These are phyloP conservation scores for Chenopodium quinoa DNA, from an alignment of 148 eudicot genomes.

Conservation along the genomic window DNA sequence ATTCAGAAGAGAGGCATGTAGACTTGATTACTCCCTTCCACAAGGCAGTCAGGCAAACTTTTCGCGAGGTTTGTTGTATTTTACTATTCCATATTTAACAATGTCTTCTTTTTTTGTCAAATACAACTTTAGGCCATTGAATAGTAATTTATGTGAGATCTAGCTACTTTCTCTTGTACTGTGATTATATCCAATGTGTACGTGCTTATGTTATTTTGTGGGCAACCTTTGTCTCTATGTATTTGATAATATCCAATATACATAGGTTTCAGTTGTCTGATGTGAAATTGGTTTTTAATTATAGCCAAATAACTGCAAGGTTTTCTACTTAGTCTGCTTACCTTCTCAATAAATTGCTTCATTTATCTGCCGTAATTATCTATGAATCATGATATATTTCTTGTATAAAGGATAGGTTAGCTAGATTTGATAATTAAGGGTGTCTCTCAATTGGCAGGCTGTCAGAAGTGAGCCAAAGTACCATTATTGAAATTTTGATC, in stretches of 20 bases:
- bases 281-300: too few relatives aligned
- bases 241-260: not conserved
- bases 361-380: not conserved
- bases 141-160: not conserved
- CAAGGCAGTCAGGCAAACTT: constrained; percentile 73
- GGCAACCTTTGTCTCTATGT: not conserved
- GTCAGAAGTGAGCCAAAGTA: not conserved
- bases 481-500: not conserved
- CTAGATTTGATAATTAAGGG: too few relatives aligned
- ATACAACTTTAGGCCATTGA: not conserved
- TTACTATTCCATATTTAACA: not conserved
- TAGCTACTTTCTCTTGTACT: too few relatives aligned
- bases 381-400: not conserved
- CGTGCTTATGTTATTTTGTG: not conserved
- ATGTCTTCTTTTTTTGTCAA: not conserved
- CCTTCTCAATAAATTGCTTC: not conserved
- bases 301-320: too few relatives aligned
- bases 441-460: not conserved
- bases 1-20: constrained; percentile 36
- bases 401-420: too few relatives aligned
- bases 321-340: not conserved
- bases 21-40: constrained; percentile 84
- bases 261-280: too few relatives aligned
- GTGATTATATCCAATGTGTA: not conserved
- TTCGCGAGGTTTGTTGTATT: constrained; percentile 63